Evolutionary conservation across 1,284 basidiomycete genomes (phyloP).

Genomic region (Hymenochaete sp.): DNA sequence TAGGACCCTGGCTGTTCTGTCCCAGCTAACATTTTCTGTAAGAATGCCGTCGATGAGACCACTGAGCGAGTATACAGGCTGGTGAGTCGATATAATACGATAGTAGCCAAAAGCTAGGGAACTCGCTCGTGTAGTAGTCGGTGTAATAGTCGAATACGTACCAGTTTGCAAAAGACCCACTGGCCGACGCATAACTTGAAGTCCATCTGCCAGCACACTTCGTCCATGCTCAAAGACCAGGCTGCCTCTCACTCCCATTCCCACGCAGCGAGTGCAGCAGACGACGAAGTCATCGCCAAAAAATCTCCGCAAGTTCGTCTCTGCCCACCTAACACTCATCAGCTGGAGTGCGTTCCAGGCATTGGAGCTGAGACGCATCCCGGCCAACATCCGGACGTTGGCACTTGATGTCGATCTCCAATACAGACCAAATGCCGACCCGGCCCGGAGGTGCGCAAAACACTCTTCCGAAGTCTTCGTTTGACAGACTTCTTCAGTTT

Average conservation of each 20-base stretch:
- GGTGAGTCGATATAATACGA: too few species aligned
- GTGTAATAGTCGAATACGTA: too few species aligned
- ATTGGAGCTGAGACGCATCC: conserved; percentile 64
- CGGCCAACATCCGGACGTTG: conserved; percentile 64
- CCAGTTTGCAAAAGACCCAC: conserved; percentile 64
- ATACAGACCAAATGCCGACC: conserved; percentile 45
- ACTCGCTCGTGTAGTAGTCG: too few species aligned
- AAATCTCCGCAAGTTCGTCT: conserved; percentile 67
- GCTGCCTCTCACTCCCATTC: too few species aligned
- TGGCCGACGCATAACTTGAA: conserved; percentile 75
- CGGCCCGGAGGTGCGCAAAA: conserved; percentile 62
- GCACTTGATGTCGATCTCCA: conserved; percentile 61
- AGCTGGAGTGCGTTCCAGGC: conserved; percentile 76
- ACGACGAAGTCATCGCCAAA: conserved; percentile 63
- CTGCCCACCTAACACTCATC: conserved; percentile 53
- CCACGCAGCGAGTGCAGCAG: conserved; percentile 43
- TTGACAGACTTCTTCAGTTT: too few species aligned
- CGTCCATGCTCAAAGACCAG: conserved; percentile 44
- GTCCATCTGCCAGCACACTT: conserved; percentile 68
- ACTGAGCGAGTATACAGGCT: too few species aligned
- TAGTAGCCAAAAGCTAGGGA: too few species aligned
- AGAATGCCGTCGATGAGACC: too few species aligned
- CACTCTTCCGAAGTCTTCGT: too few species aligned
- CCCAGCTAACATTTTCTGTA: too few species aligned
- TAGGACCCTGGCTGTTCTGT: too few species aligned